These are phyloP conservation scores for Citrullus mucosospermus DNA, from an alignment of 306 rosid species.

Conservation along the genomic window DNA sequence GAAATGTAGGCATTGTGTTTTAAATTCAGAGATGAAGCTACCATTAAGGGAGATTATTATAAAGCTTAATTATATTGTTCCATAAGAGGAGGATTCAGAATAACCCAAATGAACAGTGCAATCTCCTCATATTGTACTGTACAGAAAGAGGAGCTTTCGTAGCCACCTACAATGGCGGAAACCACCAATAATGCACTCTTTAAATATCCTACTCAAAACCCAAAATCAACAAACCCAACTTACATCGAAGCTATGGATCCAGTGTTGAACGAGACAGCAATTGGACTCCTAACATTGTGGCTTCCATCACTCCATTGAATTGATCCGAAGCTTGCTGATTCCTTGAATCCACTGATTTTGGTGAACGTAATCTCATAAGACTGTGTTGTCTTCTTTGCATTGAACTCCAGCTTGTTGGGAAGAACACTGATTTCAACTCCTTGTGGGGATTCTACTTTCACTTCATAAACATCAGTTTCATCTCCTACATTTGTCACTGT, in stretches of 20 bases:
- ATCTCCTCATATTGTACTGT: not conserved
- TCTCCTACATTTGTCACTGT: slow-evolving; percentile 63
- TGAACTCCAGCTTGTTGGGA: slow-evolving; percentile 51
- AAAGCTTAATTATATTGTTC: not conserved
- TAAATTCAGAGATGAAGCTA: not conserved
- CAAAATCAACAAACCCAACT: slow-evolving; percentile 15
- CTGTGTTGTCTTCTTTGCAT: slow-evolving; percentile 29
- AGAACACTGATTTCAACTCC: slow-evolving; percentile 48
- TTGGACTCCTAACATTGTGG: slow-evolving; percentile 62
- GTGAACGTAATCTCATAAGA: slow-evolving; percentile 46
- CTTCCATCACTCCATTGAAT: slow-evolving; percentile 72
- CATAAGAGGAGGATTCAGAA: not conserved
- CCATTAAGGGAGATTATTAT: not conserved
- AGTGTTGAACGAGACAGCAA: slow-evolving; percentile 40
- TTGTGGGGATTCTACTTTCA: slow-evolving; percentile 38
- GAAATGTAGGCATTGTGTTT: not conserved
- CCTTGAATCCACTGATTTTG: not conserved
- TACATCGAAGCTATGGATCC: slow-evolving; percentile 35
- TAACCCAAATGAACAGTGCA: not conserved
- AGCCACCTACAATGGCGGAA: not conserved
- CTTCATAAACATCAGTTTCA: slow-evolving; percentile 46
- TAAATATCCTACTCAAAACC: not conserved
- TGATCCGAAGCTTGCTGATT: slow-evolving; percentile 41
- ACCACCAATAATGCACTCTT: not conserved
- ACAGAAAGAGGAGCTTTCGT: not conserved